Evolutionary conservation across 768 basidiomycete species (phyloP).

Genomic region (Peribolospora kevripleyi): DNA sequence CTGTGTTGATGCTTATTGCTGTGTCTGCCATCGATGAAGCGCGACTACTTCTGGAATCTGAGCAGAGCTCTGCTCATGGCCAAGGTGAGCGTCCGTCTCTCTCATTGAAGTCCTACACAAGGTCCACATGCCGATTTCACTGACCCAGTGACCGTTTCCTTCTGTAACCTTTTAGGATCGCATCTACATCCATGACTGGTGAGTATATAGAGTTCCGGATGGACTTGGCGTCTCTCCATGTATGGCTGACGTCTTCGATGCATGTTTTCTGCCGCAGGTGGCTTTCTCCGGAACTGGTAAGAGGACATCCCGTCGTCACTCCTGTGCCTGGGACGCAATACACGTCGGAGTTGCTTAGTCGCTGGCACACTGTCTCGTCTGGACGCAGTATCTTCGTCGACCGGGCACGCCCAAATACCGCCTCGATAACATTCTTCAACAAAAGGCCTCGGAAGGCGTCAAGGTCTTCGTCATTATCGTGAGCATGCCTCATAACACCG

Average conservation of each 20-base stretch:
- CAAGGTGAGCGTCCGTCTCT: constrained; percentile 18
- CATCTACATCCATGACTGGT: constrained; percentile 92
- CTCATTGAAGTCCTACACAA: background rate
- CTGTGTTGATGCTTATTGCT: background rate
- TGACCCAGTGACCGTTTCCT: too few relatives aligned
- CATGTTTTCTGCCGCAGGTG: constrained; percentile 22
- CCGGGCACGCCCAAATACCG: constrained; percentile 30
- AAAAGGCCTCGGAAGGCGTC: constrained; percentile 84
- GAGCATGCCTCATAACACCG: constrained; percentile 14
- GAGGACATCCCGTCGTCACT: background rate
- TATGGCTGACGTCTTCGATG: too few relatives aligned
- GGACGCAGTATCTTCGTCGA: constrained; percentile 47
- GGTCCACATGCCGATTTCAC: constrained; percentile 6
- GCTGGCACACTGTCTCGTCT: background rate
- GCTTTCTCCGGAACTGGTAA: constrained; percentile 51
- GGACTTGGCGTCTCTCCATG: too few relatives aligned
- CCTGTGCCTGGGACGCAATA: too few relatives aligned
- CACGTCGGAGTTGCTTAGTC: background rate
- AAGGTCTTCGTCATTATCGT: constrained; percentile 86
- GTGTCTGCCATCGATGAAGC: constrained; percentile 23
- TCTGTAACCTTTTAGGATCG: constrained; percentile 22
- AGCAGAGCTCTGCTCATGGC: constrained; percentile 75
- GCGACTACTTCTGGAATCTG: constrained; percentile 96
- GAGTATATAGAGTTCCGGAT: too few relatives aligned
- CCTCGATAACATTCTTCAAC: constrained; percentile 57